Base-by-base conservation (phyloP, 2,329 filamentous ascomycete genomes). In the Ophiosphaerella herpotricha region DNA sequence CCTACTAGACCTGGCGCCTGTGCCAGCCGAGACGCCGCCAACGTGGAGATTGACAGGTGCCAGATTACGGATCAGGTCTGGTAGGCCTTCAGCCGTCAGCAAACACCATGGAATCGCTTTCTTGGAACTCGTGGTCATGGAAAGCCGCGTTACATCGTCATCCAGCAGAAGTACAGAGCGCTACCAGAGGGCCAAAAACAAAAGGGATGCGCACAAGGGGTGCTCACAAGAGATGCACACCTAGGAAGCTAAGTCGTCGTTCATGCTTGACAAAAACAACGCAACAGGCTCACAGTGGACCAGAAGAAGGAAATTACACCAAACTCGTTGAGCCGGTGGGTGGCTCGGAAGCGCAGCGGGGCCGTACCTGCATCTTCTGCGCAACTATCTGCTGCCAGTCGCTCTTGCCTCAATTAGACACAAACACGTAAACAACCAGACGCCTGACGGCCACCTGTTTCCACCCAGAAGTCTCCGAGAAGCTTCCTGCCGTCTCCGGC, bases 381-480 rank as follows among this genome's bases (percentile, higher is more conserved):
- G 26, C 26, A 29, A 46, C 16, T 18, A 26, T 11, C 40, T 40
- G 5, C 6, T 26, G 29, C 16, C 14, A 9, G 42, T 24, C 21
- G 11, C 12, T n/a, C 13, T 7, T 13, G 23, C 23, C 26, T 23
- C 8, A 39, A 23, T 31, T 34, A 24, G 39, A 16, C 35, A 16
- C 41, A 38, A 41, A 44, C 39, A 44, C 36, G 44, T 48, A 37
- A 34, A 46, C 39, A 43, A 16, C 18, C 11, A 42, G 32, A 37
- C 26, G 23, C 39, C 31, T 40, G 44, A 45, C 46, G 43, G 45
- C 39, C 31, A 45, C 45, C 42, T 43, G 39, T 38, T 37, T 34
- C 18, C 12, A 14, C 12, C 46, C 48, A 44, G 52, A 49, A 54
- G 49, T 57, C 54, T 57, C 54, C 54, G 54, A 47, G 56, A 41